phyloP scores from a whole-genome alignment of 331 rosid species.

The Saraca asoca region DNA sequence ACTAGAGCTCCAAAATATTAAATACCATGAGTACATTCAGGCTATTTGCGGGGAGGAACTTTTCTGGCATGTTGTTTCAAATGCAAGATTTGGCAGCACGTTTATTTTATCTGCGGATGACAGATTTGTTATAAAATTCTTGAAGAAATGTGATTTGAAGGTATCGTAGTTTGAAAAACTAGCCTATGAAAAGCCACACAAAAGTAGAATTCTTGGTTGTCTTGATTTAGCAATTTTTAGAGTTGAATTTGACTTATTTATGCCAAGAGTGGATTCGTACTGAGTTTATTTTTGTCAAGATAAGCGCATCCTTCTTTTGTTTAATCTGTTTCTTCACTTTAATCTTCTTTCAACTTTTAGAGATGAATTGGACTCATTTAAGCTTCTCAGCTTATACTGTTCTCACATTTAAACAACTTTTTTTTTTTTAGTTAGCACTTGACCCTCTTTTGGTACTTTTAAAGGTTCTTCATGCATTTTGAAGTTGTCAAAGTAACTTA shows the following conservation, averaged over 20 bases:
- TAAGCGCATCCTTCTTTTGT: neutral
- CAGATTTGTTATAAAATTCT: constrained; percentile 36
- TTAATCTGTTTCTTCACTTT: neutral
- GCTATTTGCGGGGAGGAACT: constrained; percentile 41
- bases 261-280: neutral
- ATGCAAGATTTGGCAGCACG: constrained; percentile 39
- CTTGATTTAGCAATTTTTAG: too few species aligned
- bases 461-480: neutral
- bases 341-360: neutral
- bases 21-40: constrained; percentile 37
- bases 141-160: constrained; percentile 46
- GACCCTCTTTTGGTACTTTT: neutral
- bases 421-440: neutral
- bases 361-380: too few species aligned
- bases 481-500: neutral
- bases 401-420: neutral
- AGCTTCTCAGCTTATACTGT: neutral
- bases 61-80: constrained; percentile 37
- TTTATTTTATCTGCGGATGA: constrained; percentile 30
- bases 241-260: neutral
- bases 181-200: neutral
- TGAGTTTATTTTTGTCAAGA: neutral
- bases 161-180: constrained; percentile 7
- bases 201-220: neutral
- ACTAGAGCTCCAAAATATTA: constrained; percentile 40